Evolutionary conservation across 2,329 filamentous ascomycete genomes (phyloP), one percentile per base, ranked within the genome.

Genomic region (Proliferodiscus dingleyae): DNA sequence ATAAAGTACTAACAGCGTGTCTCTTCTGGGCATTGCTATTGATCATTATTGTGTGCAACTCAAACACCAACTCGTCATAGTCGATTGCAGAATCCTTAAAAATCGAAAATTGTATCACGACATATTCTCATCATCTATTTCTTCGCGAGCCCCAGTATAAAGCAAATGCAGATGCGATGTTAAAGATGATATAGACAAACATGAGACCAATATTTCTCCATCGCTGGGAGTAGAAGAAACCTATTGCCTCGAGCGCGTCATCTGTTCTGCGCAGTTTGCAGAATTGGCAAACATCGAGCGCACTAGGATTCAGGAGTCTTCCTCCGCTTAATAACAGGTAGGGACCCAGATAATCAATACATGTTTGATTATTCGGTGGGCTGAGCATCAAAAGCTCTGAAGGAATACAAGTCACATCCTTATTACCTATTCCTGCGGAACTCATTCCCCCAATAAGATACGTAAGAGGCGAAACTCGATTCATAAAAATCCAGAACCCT

Each of bases 401-500:
- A 6, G 62, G 52, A 2, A 86, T 78, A 64, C 89, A 95, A 0
- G 62, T 57, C 23, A 91, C 80, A 0, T 67, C 38, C 0, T 79
- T 79, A 55, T 84, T 82, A 33, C 84, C 83, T 3, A 95, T 71
- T 6, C 80, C 87, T 0, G 78, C 79, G 0, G 81, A 75, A 0
- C 90, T 66, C 68, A 95, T 80, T 87, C 57, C 88, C 1, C 81
- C 80, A 18, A 86, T 68, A 64, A 76, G 78, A 62, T 86, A 61
- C 32, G 57, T 63, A 16, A 63, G 24, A 37, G 61, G 61, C 5
- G 83, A 89, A 41, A 89, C 70, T 30, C 85, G 80, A 67, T 91
- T 91, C 83, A 89, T 88, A 71, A 89, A 89, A 56, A 85, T 83
- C 85, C 87, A 91, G 73, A 90, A 90, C 2, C 79, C 71, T 0